Evolutionary conservation across 2,329 filamentous ascomycete species (phyloP).

Genomic region (Phialophora macrospora): DNA sequence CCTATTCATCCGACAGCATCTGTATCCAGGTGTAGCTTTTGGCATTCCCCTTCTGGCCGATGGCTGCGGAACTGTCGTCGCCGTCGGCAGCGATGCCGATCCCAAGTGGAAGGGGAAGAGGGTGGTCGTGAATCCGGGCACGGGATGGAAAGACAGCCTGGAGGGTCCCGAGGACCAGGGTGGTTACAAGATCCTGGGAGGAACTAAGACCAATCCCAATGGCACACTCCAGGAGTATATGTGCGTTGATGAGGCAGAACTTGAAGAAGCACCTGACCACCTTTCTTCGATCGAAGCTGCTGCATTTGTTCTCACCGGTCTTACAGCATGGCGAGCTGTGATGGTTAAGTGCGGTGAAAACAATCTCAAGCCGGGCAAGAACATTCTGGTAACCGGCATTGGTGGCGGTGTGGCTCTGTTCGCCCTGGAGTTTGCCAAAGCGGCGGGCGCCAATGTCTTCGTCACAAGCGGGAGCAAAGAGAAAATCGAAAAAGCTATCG

Average conservation of each 20-base stretch:
- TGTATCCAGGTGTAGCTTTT: constrained; percentile 87
- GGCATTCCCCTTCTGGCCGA: constrained; percentile 79
- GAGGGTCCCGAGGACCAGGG: constrained; percentile 71
- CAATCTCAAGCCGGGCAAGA: constrained; percentile 62
- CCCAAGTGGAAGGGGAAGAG: constrained; percentile 67
- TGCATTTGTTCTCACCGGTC: constrained; percentile 79
- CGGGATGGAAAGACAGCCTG: constrained; percentile 74
- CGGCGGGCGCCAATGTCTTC: constrained; percentile 74
- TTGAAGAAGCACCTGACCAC: constrained; percentile 77
- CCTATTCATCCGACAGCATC: constrained; percentile 87
- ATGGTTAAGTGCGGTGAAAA: constrained; percentile 68
- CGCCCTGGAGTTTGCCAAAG: constrained; percentile 78
- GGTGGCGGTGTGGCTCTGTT: constrained; percentile 89
- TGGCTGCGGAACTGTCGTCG: constrained; percentile 74
- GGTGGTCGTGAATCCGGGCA: constrained; percentile 78
- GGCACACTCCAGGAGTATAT: constrained; percentile 79
- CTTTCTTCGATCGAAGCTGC: constrained; percentile 76
- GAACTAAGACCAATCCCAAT: constrained; percentile 65
- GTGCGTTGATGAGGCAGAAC: constrained; percentile 69
- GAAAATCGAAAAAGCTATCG: constrained; percentile 74
- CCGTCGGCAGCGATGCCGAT: constrained; percentile 61
- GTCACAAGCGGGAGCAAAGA: constrained; percentile 75
- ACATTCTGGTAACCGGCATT: constrained; percentile 87
- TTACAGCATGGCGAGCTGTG: constrained; percentile 87
- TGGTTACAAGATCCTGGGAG: constrained; percentile 70